Evolutionary conservation across 768 basidiomycete species (phyloP).

Genomic region (Lyophyllum decastes): DNA sequence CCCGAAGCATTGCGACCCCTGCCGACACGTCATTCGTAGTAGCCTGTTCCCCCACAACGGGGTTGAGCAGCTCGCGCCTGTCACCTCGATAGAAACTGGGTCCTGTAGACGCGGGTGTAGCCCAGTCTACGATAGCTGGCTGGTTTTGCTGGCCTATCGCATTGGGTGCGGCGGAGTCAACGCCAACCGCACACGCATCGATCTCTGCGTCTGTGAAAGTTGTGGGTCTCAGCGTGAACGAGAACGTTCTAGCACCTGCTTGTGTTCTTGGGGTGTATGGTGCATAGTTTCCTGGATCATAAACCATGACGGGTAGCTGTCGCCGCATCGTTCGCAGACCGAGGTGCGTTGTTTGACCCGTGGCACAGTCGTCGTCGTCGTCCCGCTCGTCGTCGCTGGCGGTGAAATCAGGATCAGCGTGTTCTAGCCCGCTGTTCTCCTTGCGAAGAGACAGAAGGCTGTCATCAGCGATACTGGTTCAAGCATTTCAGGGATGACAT

Average conservation of each 20-base stretch:
- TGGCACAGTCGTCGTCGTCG: background rate
- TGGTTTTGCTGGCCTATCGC: background rate
- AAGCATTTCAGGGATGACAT: too few relatives aligned
- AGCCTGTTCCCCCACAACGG: background rate
- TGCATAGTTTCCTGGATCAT: background rate
- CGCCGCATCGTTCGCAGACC: background rate
- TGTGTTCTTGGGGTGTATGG: background rate
- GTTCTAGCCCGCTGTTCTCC: background rate
- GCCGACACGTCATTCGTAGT: background rate
- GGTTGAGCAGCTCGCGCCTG: background rate
- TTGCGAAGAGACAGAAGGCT: background rate
- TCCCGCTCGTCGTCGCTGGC: too few relatives aligned
- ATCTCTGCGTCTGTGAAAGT: background rate
- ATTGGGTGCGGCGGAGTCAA: background rate
- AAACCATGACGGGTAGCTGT: background rate
- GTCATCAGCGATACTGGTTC: too few relatives aligned
- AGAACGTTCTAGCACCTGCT: background rate
- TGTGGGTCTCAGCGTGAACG: background rate
- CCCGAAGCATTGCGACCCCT: background rate
- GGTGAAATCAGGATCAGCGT: too few relatives aligned
- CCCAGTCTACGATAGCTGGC: background rate
- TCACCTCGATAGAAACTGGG: background rate
- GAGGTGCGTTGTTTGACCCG: background rate
- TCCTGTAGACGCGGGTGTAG: background rate
- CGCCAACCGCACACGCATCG: background rate